phyloP scores from a whole-genome alignment of 495 filamentous ascomycete genomes.

The Penicillium atrosanguineum region DNA sequence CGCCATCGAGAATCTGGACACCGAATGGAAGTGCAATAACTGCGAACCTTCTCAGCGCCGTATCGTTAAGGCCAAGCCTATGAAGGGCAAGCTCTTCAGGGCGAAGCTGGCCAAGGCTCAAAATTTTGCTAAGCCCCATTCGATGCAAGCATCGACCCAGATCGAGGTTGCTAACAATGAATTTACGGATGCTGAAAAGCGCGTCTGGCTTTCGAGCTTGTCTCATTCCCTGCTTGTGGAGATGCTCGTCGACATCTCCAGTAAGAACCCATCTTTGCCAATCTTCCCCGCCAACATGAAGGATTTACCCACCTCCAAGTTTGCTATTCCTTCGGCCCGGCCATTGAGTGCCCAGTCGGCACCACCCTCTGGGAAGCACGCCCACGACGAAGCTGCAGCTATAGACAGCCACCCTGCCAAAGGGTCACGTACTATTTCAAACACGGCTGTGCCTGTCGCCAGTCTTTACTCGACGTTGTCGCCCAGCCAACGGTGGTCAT shows the following conservation, averaged over 20 bases:
- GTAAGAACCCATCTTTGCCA: constrained; percentile 29
- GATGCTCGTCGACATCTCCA: constrained; percentile 36
- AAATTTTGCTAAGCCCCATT: constrained; percentile 11
- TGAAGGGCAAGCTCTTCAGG: constrained; percentile 21
- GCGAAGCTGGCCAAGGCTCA: constrained; percentile 4
- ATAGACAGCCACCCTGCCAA: neutral
- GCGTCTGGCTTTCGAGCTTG: constrained; percentile 40
- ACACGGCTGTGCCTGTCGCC: constrained; percentile 5
- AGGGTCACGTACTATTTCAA: constrained; percentile 5
- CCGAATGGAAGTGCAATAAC: constrained; percentile 73
- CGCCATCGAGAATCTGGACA: constrained; percentile 62
- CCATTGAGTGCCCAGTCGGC: neutral
- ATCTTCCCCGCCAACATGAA: constrained; percentile 41
- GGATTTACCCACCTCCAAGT: constrained; percentile 16
- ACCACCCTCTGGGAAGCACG: neutral
- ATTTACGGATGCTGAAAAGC: constrained; percentile 32
- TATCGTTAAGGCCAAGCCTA: constrained; percentile 20
- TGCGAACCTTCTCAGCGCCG: constrained; percentile 54
- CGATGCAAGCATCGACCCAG: neutral
- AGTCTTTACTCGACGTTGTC: neutral
- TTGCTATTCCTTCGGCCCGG: neutral
- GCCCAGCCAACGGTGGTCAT: neutral
- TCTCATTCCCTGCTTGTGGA: constrained; percentile 42
- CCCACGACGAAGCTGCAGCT: neutral
- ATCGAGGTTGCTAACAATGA: constrained; percentile 21